Evolutionary conservation across 352 stramenopile genomes (phyloP).

Genomic region (Phytopythium helicoides): DNA sequence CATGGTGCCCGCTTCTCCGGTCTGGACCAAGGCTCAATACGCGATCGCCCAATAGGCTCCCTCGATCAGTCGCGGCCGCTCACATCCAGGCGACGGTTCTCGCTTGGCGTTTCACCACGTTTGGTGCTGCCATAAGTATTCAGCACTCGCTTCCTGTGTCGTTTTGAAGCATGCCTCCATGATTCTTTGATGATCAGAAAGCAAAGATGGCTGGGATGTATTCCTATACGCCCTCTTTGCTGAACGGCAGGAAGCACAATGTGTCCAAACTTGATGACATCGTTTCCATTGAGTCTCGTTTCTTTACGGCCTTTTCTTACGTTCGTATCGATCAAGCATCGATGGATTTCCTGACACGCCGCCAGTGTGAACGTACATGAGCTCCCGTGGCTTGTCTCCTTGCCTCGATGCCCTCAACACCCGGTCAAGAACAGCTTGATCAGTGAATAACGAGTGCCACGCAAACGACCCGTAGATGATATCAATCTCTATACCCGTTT

Average conservation of each 20-base stretch:
- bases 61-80: slow-evolving; percentile 5
- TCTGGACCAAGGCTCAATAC: no score
- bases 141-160: no score
- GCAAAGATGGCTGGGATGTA: no score
- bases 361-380: slow-evolving; percentile 83
- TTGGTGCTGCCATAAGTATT: no score
- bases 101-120: neutral
- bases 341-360: slow-evolving; percentile 69
- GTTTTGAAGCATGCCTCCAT: no score
- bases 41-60: no score
- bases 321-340: slow-evolving; percentile 64
- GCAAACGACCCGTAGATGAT: slow-evolving; percentile 72
- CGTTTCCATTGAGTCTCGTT: neutral
- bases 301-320: slow-evolving; percentile 13
- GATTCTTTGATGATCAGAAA: no score
- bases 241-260: no score
- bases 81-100: neutral
- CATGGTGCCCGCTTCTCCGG: slow-evolving; percentile 29
- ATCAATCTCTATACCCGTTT: slow-evolving; percentile 70
- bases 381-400: slow-evolving; percentile 18
- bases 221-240: no score
- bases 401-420: slow-evolving; percentile 8
- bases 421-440: slow-evolving; percentile 29
- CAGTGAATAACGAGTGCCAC: slow-evolving; percentile 77
- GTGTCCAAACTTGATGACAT: neutral